phyloP scores from a whole-genome alignment of 257 asterid genomes.

The Cinchona pubescens region DNA sequence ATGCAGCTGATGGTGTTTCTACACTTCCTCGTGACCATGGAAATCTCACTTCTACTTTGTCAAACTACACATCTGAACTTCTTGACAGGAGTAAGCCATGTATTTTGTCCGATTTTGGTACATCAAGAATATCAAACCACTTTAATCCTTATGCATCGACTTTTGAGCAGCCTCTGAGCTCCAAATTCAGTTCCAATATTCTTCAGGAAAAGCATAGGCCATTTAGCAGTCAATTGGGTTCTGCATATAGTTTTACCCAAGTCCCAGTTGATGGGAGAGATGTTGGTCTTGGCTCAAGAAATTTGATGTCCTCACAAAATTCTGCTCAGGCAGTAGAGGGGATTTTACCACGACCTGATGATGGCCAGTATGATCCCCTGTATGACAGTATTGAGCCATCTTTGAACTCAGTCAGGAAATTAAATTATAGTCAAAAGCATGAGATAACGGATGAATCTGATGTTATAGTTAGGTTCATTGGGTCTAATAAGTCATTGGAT shows the following conservation, averaged over 20 bases:
- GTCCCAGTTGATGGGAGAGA: slow-evolving; percentile 33
- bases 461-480: slow-evolving; percentile 41
- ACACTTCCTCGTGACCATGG: slow-evolving; percentile 37
- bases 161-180: slow-evolving; percentile 58
- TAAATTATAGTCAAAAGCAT: slow-evolving; percentile 37
- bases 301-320: slow-evolving; percentile 29
- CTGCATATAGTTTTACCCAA: slow-evolving; percentile 41
- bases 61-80: slow-evolving; percentile 41
- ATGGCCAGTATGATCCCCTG: slow-evolving; percentile 82
- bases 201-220: slow-evolving; percentile 40
- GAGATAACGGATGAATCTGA: slow-evolving; percentile 62
- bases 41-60: slow-evolving; percentile 37
- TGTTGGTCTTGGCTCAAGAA: slow-evolving; percentile 34
- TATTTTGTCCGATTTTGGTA: slow-evolving; percentile 32
- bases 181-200: slow-evolving; percentile 47
- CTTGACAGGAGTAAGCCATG: slow-evolving; percentile 46
- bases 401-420: slow-evolving; percentile 39
- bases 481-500: slow-evolving; percentile 45
- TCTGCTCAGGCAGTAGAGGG: slow-evolving; percentile 38
- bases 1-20: slow-evolving; percentile 34
- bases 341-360: slow-evolving; percentile 36
- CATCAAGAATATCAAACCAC: slow-evolving; percentile 50
- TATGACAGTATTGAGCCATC: slow-evolving; percentile 83
- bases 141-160: slow-evolving; percentile 69
- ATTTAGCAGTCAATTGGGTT: slow-evolving; percentile 31